Evolutionary conservation across 2,329 filamentous ascomycete genomes (phyloP), one percentile per base, ranked within the genome.

Genomic region (Clonostachys solani): DNA sequence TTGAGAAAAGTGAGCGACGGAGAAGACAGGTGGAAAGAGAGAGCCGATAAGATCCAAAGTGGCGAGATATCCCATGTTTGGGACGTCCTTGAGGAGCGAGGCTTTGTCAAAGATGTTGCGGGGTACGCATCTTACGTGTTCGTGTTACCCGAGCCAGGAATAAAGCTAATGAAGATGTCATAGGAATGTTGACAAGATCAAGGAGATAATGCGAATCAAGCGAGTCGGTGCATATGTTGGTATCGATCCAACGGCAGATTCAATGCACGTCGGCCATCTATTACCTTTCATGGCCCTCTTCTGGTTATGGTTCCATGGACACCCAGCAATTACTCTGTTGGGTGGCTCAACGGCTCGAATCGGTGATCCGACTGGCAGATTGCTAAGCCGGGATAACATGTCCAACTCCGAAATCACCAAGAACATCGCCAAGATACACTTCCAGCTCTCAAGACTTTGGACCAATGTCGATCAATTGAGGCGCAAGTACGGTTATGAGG

Each of bases 201-300:
- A 83, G 45, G 74, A 78, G 53, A 71, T 88, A 18, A 78, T 94
- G 69, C 78, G 75, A 6, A 63, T 70, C 23, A 84, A 83, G 60
- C 75, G 84, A 51, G 80, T 90, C 55, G 86, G 84, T 51, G 84
- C 80, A 49, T 95, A 95, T 59, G 86, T 89, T 46, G 89, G 89
- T 55, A 81, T 94, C 58, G 89, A 95, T 60, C 88, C 89, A 6
- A 94, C 89, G 1, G 88, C 87, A 13, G 73, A 81, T 47, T 94
- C 89, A 3, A 71, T 94, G 49, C 89, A 95, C 58, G 73, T 94
- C 42, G 89, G 89, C 49, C 88, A 95, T 60, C 73, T 95, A 6
- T 72, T 94, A 13, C 86, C 89, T 18, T 73, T 92, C 47, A 94
- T 94, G 89, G 81, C 87, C 15, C 72, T 92, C 19, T 91, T 90